A percentile compares a stretch with the other conserved stretches of the same genome.
Evolutionary conservation across 2,329 filamentous ascomycete species (phyloP).

Genomic region (Claviceps sp.): DNA sequence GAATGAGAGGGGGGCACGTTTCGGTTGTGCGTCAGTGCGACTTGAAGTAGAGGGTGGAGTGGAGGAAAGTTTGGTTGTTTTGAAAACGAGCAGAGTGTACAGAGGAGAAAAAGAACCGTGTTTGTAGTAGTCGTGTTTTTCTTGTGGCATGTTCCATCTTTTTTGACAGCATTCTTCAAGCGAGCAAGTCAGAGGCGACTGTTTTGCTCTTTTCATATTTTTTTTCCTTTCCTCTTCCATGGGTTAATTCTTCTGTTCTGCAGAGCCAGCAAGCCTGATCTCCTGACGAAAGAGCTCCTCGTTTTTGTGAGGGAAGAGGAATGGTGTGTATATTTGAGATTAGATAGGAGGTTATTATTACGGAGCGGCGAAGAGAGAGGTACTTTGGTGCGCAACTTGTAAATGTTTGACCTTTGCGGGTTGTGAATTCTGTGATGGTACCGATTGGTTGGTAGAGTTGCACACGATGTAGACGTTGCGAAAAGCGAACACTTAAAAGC

Average conservation of each 20-base stretch:
- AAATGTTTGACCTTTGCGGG: no score
- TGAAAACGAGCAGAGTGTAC: neutral
- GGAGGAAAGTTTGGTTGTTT: neutral
- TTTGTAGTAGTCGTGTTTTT: neutral
- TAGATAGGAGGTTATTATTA: no score
- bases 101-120: neutral
- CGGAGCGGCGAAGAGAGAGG: no score
- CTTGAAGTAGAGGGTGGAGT: neutral
- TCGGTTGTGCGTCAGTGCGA: neutral
- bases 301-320: no score
- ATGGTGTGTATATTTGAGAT: no score
- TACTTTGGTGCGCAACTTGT: no score
- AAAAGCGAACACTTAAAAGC: no score
- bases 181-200: neutral
- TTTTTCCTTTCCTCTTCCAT: neutral
- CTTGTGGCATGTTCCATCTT: slow-evolving; percentile 1
- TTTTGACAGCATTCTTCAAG: slow-evolving; percentile 1
- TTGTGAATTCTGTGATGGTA: no score
- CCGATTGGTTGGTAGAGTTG: no score
- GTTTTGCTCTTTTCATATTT: neutral
- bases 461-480: no score
- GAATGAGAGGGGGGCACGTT: neutral
- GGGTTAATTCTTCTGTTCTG: neutral
- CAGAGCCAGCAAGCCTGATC: no score
- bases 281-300: no score